Evolutionary conservation across 805 yeast species (phyloP).

Genomic region (Ogataea kodamae): DNA sequence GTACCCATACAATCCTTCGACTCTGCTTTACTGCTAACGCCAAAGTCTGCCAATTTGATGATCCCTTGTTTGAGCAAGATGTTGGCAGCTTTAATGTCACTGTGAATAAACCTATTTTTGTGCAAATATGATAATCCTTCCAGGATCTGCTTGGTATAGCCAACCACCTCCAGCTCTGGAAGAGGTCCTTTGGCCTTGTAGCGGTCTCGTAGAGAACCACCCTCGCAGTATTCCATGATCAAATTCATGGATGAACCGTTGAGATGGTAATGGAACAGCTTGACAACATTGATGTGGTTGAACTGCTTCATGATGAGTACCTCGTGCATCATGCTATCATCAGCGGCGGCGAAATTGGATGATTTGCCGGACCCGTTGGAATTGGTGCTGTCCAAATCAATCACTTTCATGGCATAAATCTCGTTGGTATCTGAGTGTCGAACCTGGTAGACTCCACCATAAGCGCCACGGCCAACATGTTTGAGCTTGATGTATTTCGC

Average conservation of each 20-base stretch:
- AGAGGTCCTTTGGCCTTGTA: conserved; percentile 50
- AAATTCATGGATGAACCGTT: conserved; percentile 51
- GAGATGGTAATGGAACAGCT: conserved; percentile 64
- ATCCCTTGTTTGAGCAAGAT: conserved; percentile 53
- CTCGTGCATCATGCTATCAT: conserved; percentile 54
- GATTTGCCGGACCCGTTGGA: conserved; percentile 6
- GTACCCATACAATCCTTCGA: conserved; percentile 70
- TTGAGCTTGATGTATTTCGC: conserved; percentile 51
- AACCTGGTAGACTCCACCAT: conserved; percentile 70
- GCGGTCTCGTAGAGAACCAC: conserved; percentile 60
- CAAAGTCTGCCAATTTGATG: conserved; percentile 74
- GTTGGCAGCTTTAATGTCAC: conserved; percentile 78
- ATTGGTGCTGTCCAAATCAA: conserved; percentile 11
- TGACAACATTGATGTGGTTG: conserved; percentile 63
- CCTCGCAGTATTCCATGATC: conserved; percentile 60
- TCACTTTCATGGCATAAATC: conserved; percentile 27
- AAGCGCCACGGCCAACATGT: conserved; percentile 86
- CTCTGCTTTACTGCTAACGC: conserved; percentile 64
- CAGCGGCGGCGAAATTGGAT: conserved; percentile 5
- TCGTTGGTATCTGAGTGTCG: conserved; percentile 9
- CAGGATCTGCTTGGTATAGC: conserved; percentile 51
- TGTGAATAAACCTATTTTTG: conserved; percentile 69
- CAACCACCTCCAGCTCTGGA: conserved; percentile 50
- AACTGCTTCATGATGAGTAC: conserved; percentile 62
- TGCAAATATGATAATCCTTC: conserved; percentile 63